Conservation (phyloP, 257 asterid genomes). For the Petunia axillaris region DNA sequence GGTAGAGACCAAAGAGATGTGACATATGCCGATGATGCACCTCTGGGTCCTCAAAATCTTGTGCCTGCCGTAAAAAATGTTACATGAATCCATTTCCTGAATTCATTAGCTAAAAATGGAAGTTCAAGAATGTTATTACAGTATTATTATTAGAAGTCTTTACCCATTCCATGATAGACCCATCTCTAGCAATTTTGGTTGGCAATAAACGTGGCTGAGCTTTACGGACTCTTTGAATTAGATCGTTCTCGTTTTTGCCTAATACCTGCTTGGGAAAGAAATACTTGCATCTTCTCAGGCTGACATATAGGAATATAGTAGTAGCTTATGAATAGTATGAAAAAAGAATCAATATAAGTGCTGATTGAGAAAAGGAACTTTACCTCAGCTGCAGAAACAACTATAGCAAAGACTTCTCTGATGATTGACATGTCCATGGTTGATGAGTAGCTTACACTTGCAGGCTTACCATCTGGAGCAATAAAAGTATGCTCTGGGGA, state of each 20-base stretch:
- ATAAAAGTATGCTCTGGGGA: constrained; percentile 78
- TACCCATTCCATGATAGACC: constrained; percentile 91
- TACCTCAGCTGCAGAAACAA: constrained; percentile 76
- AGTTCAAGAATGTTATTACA: too few relatives aligned
- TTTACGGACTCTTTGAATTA: constrained; percentile 59
- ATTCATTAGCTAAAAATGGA: too few relatives aligned
- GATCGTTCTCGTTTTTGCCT: constrained; percentile 50
- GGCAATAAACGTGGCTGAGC: constrained; percentile 69
- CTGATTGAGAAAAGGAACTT: neutral
- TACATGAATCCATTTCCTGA: too few relatives aligned
- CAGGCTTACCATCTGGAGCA: constrained; percentile 71
- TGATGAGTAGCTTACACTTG: constrained; percentile 76
- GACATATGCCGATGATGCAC: constrained; percentile 78
- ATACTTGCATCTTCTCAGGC: too few relatives aligned
- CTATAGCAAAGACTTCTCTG: constrained; percentile 60
- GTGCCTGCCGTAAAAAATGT: constrained; percentile 44
- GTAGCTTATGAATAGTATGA: too few relatives aligned
- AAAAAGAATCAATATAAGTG: too few relatives aligned
- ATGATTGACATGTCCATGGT: constrained; percentile 83
- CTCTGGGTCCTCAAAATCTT: constrained; percentile 71
- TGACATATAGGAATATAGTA: too few relatives aligned
- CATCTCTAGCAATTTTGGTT: constrained; percentile 62
- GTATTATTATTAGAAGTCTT: too few relatives aligned
- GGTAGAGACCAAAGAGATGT: constrained; percentile 76
- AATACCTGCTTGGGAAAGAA: constrained; percentile 46